phyloP scores from a whole-genome alignment of 2,329 filamentous ascomycete species.

The Podosphaera xanthii region DNA sequence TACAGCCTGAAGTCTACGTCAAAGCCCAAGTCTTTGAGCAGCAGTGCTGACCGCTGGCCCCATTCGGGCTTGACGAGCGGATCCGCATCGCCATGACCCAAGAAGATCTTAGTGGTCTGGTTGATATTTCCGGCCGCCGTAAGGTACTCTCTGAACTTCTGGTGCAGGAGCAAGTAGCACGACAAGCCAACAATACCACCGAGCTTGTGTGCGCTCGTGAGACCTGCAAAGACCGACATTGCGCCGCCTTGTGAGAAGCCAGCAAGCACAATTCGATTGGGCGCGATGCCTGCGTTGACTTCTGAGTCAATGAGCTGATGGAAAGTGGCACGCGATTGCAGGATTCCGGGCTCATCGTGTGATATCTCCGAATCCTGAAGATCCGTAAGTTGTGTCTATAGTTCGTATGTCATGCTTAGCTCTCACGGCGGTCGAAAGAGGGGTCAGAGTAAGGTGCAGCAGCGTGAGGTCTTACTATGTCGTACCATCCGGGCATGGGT shows the following conservation, averaged over 20 bases:
- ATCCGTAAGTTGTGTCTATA: conserved; percentile 22
- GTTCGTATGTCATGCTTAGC: not conserved
- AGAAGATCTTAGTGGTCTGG: conserved; percentile 60
- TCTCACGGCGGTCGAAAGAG: not conserved
- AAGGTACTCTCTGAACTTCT: conserved; percentile 32
- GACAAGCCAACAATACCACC: conserved; percentile 77
- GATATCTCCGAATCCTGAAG: conserved; percentile 22
- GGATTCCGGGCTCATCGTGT: conserved; percentile 53
- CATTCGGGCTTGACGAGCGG: conserved; percentile 45
- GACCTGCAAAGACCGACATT: conserved; percentile 58
- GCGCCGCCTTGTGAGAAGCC: conserved; percentile 77
- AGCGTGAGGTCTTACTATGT: conserved; percentile 33
- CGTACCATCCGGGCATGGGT: conserved; percentile 73
- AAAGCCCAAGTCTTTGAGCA: conserved; percentile 46
- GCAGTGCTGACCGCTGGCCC: conserved; percentile 42
- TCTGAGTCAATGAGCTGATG: conserved; percentile 60
- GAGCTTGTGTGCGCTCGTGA: conserved; percentile 50
- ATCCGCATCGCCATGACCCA: conserved; percentile 71
- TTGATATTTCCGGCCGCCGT: conserved; percentile 35
- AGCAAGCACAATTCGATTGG: conserved; percentile 65
- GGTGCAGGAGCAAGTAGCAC: conserved; percentile 52
- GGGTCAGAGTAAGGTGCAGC: conserved; percentile 8
- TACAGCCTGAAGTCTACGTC: conserved; percentile 59
- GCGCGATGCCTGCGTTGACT: conserved; percentile 56
- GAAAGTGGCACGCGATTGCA: conserved; percentile 51